Conservation (phyloP, 805 yeast species). For the Candida sithepensis region DNA sequence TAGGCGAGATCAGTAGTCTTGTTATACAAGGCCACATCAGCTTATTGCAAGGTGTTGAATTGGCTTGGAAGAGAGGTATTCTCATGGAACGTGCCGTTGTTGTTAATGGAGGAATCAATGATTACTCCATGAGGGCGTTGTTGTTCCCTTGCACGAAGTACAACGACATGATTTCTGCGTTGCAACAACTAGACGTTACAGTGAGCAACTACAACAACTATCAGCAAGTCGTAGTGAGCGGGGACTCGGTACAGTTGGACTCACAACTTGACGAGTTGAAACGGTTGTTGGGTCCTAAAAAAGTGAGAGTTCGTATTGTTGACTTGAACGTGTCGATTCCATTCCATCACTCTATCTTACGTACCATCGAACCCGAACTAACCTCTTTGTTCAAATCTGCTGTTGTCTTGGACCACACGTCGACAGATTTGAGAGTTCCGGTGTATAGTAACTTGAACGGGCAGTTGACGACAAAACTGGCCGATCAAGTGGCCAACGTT, state of each 20-base stretch:
- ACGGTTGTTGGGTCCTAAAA: constrained; percentile 9
- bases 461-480: constrained; percentile 13
- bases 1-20: constrained; percentile 33
- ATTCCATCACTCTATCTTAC: constrained; percentile 32
- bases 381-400: constrained; percentile 9
- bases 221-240: constrained; percentile 34
- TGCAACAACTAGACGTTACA: constrained; percentile 16
- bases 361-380: constrained; percentile 25
- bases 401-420: too few relatives aligned
- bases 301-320: constrained; percentile 22
- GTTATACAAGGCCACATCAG: constrained; percentile 26
- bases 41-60: constrained; percentile 22
- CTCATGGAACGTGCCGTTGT: constrained; percentile 29
- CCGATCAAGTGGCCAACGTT: constrained; percentile 25
- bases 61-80: constrained; percentile 28
- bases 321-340: constrained; percentile 31
- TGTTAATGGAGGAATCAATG: constrained; percentile 6
- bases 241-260: constrained; percentile 16
- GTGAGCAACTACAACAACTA: constrained; percentile 32
- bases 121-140: constrained; percentile 34
- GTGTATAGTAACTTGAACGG: constrained; percentile 30
- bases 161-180: constrained; percentile 11
- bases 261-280: constrained; percentile 14
- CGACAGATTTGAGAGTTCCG: constrained; percentile 27
- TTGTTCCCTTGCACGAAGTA: constrained; percentile 25